phyloP scores from a whole-genome alignment of 73 alveolate genomes.

The Halteria grandinella region DNA sequence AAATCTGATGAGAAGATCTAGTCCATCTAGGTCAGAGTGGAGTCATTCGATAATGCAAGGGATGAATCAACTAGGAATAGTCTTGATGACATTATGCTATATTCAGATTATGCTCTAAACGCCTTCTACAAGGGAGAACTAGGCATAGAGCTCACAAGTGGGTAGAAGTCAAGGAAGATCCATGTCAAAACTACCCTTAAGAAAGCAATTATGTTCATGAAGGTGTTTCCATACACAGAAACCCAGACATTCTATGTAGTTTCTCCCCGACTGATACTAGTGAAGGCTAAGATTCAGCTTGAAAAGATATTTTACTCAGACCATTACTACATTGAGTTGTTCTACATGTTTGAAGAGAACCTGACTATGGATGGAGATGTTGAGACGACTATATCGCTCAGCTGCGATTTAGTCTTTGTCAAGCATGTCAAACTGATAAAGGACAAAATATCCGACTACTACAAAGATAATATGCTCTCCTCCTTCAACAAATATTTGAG shows the following conservation, averaged over 20 bases:
- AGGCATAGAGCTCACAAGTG: conserved; percentile 1
- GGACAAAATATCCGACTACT: conserved; percentile 23
- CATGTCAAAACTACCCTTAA: conserved; percentile 35
- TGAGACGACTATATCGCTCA: not conserved
- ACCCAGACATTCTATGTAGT: conserved; percentile 24
- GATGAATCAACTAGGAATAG: too few relatives aligned
- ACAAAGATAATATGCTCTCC: not conserved
- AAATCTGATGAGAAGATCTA: conserved; percentile 29
- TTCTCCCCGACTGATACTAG: conserved; percentile 25
- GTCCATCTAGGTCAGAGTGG: not conserved
- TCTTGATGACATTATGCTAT: conserved; percentile 14
- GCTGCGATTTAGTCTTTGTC: not conserved
- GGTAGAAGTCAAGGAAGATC: not conserved
- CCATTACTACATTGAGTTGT: conserved; percentile 37
- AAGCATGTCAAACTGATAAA: conserved; percentile 16
- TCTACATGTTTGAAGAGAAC: conserved; percentile 31
- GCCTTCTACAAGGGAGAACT: conserved; percentile 22
- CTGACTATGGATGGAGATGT: not conserved
- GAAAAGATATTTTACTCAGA: conserved; percentile 33
- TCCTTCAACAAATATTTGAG: conserved; percentile 19
- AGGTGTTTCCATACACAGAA: conserved; percentile 43
- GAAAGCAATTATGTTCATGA: conserved; percentile 24
- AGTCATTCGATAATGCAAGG: not conserved
- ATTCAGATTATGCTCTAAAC: not conserved
- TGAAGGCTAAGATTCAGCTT: conserved; percentile 35